phyloP scores from a whole-genome alignment of 257 asterid species.

The Apocynum venetum region DNA sequence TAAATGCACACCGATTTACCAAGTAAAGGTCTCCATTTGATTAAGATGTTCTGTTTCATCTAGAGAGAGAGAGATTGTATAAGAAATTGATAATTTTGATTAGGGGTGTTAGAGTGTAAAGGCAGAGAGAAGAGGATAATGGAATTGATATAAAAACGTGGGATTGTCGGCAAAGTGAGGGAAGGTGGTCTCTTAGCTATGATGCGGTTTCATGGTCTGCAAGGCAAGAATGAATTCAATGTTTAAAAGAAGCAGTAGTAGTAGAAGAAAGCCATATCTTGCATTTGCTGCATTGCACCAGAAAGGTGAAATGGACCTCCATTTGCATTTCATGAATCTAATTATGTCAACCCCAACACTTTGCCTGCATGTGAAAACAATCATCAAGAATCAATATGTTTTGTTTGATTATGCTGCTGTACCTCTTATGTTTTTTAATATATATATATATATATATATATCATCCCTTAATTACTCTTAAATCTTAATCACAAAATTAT shows the following conservation, averaged over 20 bases:
- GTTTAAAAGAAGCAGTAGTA: not conserved
- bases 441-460: too few relatives aligned
- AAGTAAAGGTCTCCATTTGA: too few relatives aligned
- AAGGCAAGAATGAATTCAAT: not conserved
- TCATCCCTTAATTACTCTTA: too few relatives aligned
- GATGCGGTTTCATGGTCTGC: slow-evolving; percentile 13
- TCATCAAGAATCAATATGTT: slow-evolving; percentile 2
- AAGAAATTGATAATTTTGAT: not conserved
- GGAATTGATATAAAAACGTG: slow-evolving; percentile 14
- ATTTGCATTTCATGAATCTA: slow-evolving; percentile 6
- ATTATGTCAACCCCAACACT: not conserved
- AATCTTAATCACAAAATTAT: not conserved
- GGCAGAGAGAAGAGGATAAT: not conserved
- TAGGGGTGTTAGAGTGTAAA: not conserved
- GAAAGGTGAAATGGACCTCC: slow-evolving; percentile 7
- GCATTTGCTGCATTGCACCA: slow-evolving; percentile 3
- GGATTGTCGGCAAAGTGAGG: slow-evolving; percentile 16
- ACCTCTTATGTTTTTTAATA: not conserved
- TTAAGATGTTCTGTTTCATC: too few relatives aligned
- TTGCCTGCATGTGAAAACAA: slow-evolving; percentile 8
- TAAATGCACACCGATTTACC: too few relatives aligned
- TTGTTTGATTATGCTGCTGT: too few relatives aligned
- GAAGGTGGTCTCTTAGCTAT: not conserved
- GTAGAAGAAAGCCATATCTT: too few relatives aligned
- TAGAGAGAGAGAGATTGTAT: too few relatives aligned